Conservation (phyloP, 345 rosid species). For the Arabis hirsuta region DNA sequence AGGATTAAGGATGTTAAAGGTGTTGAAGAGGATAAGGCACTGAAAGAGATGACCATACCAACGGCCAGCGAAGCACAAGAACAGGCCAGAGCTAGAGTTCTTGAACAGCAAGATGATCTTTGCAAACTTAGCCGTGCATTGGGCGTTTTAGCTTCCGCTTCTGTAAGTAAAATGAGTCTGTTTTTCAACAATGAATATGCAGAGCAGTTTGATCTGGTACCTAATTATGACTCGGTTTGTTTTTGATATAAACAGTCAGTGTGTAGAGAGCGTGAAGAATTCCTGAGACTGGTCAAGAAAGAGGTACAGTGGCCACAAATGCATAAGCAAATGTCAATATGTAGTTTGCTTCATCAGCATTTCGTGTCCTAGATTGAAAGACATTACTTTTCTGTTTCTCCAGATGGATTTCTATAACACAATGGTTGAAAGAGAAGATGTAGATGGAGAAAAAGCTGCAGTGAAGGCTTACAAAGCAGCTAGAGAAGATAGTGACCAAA, state of each 20-base stretch:
- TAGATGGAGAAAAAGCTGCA: constrained; percentile 71
- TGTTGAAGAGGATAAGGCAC: constrained; percentile 69
- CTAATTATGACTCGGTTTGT: constrained; percentile 33
- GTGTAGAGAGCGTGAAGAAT: constrained; percentile 85
- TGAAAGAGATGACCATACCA: constrained; percentile 71
- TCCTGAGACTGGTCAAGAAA: constrained; percentile 79
- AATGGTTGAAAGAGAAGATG: constrained; percentile 73
- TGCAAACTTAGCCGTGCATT: constrained; percentile 84
- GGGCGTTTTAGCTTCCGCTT: constrained; percentile 93
- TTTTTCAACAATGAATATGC: constrained; percentile 22
- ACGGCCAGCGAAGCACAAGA: constrained; percentile 76
- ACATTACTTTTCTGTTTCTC: constrained; percentile 27
- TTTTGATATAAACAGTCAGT: constrained; percentile 68
- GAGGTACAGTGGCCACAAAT: constrained; percentile 60
- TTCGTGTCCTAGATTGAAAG: constrained; percentile 10
- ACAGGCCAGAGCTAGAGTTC: constrained; percentile 68
- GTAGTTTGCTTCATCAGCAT: constrained; percentile 21
- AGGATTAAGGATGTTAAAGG: constrained; percentile 61
- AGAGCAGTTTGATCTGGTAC: constrained; percentile 9
- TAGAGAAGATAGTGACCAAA: constrained; percentile 62
- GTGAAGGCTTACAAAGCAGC: constrained; percentile 86
- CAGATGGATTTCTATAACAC: constrained; percentile 92
- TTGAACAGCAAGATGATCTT: constrained; percentile 77
- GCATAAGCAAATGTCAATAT: neutral
- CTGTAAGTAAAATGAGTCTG: constrained; percentile 58